A percentile compares a stretch with the other conserved stretches of the same genome.
Conservation (phyloP, 1,139 yeast species). For the Pichia kudriavzevii region DNA sequence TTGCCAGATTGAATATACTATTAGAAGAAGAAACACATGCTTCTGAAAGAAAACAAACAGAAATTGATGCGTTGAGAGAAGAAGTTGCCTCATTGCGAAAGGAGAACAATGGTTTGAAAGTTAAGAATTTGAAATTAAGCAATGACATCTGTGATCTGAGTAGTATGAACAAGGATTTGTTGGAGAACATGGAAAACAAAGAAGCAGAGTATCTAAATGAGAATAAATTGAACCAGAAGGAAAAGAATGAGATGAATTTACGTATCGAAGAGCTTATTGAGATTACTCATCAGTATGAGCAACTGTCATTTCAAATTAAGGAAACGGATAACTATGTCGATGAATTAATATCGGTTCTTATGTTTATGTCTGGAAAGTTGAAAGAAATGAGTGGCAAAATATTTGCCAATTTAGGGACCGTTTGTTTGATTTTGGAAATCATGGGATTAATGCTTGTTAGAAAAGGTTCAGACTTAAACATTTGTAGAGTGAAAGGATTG, state of each 20-base stretch:
- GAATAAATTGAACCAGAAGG: slow-evolving; percentile 41
- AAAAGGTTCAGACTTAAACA: slow-evolving; percentile 35
- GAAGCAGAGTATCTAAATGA: slow-evolving; percentile 55
- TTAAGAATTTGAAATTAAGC: slow-evolving; percentile 24
- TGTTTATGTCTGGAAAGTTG: slow-evolving; percentile 22
- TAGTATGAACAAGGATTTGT: slow-evolving; percentile 49
- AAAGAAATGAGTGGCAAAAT: slow-evolving; percentile 33
- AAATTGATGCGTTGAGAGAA: slow-evolving; percentile 21
- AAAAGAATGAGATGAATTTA: slow-evolving; percentile 38
- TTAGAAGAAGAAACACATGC: slow-evolving; percentile 17
- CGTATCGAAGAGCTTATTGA: slow-evolving; percentile 49
- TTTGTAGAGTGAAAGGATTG: slow-evolving; percentile 66
- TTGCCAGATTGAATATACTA: slow-evolving; percentile 6
- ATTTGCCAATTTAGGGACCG: slow-evolving; percentile 33
- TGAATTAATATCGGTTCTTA: slow-evolving; percentile 17
- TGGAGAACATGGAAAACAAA: slow-evolving; percentile 59
- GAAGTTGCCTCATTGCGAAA: slow-evolving; percentile 26
- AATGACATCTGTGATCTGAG: slow-evolving; percentile 23
- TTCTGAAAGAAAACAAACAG: slow-evolving; percentile 25
- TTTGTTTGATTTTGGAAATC: slow-evolving; percentile 60
- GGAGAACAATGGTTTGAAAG: slow-evolving; percentile 27
- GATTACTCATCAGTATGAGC: slow-evolving; percentile 30
- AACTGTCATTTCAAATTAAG: slow-evolving; percentile 26
- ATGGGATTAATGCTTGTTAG: slow-evolving; percentile 64
- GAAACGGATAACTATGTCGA: slow-evolving; percentile 22